Evolutionary conservation across 306 rosid genomes (phyloP), one percentile per base, ranked within the genome.

Genomic region (Cajanus cajan): DNA sequence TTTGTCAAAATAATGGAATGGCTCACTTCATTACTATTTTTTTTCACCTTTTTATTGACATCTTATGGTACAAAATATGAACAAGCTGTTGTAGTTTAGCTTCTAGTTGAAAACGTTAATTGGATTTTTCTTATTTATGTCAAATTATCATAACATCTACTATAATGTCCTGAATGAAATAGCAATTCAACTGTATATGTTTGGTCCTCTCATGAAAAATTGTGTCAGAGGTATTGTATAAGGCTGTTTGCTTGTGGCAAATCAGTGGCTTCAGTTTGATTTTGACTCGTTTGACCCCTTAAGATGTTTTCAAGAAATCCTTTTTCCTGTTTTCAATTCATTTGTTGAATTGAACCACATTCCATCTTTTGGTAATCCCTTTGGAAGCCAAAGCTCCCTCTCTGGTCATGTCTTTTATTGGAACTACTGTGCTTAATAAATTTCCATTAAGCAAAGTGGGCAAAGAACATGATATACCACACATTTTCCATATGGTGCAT

Each of bases 121-220:
- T 36, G 39, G 48, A 47, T 58, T 70, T 80, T 76, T 58, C 65
- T 68, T 59, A 59, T 73, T 68, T 59, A 54, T 48, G 31, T 55
- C 62, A 34, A 28, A 80, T 48, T 41, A 64, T 71, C 71, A 33
- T 40, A 21, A 37, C 31, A 73, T 47, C 58, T 66, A 48, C 51
- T 65, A 76, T 48, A 4, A 40, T 64, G 24, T 55, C 48, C 47
- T 8, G 37, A 34, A 65, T 33, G 48, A n/a, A 74, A 43, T 36
- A 59, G 34, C 57, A 52, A 52, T 43, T 52, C 75, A 25, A 39
- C 39, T 24, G 25, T 18, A 50, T 62, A 71, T 62, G 25, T 64
- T 28, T 73, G 74, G 19, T 45, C 51, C 22, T 24, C 47, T 24
- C 45, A 8, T 72, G 73, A 62, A 80, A 48, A 61, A 6, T 12